Percentiles rank a stretch among this genome's conserved stretches.
Evolutionary conservation across 352 stramenopile genomes (phyloP).

Genomic region (Globisporangium spinosum): DNA sequence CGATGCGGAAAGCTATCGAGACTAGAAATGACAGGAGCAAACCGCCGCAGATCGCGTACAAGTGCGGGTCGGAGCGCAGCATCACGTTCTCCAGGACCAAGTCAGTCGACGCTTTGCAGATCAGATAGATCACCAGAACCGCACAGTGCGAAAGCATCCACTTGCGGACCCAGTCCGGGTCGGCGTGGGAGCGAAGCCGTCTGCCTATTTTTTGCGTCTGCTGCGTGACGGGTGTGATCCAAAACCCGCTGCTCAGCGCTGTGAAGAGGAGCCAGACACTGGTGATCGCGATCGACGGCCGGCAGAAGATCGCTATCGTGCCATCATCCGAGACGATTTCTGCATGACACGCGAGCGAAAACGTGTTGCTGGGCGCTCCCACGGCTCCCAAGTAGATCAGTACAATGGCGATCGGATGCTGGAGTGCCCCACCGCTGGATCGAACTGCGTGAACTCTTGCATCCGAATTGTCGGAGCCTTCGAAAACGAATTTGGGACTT

Average conservation of each 20-base stretch:
- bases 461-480: background rate
- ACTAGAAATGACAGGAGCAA: slow-evolving; percentile 28
- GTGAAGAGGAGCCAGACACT: slow-evolving; percentile 35
- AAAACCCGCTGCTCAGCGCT: slow-evolving; percentile 36
- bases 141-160: slow-evolving; percentile 20
- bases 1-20: slow-evolving; percentile 21
- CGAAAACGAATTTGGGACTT: no score
- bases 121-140: slow-evolving; percentile 27
- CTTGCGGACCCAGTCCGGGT: slow-evolving; percentile 26
- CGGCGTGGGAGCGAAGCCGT: slow-evolving; percentile 24
- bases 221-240: slow-evolving; percentile 33
- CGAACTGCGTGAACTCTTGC: slow-evolving; percentile 6
- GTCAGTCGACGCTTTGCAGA: slow-evolving; percentile 27
- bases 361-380: slow-evolving; percentile 41
- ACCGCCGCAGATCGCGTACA: slow-evolving; percentile 37
- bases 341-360: slow-evolving; percentile 32
- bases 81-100: slow-evolving; percentile 25
- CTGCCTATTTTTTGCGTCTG: slow-evolving; percentile 27
- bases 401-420: slow-evolving; percentile 30
- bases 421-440: slow-evolving; percentile 23
- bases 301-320: slow-evolving; percentile 34
- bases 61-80: slow-evolving; percentile 31
- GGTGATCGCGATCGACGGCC: slow-evolving; percentile 27
- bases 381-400: slow-evolving; percentile 37
- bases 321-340: slow-evolving; percentile 25